Percentiles rank a stretch among this genome's conserved stretches.
Conservation (phyloP, 73 alveolate genomes). For the Durusdinium trenchii region DNA sequence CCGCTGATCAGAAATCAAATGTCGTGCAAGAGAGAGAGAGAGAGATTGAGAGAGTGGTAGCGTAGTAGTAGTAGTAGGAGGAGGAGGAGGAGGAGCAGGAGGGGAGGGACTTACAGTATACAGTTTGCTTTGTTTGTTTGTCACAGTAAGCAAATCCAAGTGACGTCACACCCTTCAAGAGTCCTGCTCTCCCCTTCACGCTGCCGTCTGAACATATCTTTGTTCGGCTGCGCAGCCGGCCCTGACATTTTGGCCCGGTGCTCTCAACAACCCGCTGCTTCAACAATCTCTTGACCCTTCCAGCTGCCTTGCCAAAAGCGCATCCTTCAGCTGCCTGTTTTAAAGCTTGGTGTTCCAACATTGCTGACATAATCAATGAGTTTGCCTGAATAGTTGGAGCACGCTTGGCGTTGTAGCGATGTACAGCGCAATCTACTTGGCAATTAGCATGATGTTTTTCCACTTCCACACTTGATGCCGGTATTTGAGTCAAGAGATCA, state of each 20-base stretch:
- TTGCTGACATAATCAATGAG: conserved; percentile 30
- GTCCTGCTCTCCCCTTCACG: neutral
- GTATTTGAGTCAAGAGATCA: neutral
- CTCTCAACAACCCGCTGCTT: neutral
- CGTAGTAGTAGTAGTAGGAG: neutral
- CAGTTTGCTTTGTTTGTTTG: too few relatives aligned
- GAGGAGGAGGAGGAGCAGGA: neutral
- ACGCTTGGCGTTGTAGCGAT: neutral
- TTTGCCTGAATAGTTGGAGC: neutral
- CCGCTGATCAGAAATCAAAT: neutral
- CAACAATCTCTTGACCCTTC: neutral
- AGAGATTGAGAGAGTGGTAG: neutral
- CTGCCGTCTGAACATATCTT: neutral
- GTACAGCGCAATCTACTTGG: neutral
- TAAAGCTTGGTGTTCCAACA: neutral
- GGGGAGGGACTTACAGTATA: neutral
- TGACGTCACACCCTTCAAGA: neutral
- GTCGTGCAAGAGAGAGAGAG: neutral
- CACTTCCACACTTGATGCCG: conserved; percentile 35
- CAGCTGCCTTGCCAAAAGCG: neutral
- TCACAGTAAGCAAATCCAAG: neutral
- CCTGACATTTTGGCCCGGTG: neutral
- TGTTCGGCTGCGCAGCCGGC: neutral
- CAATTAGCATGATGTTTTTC: conserved; percentile 12
- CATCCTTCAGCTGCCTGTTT: neutral